Evolutionary conservation across 2,329 filamentous ascomycete species (phyloP).

Genomic region (Diaporthe ampelina): DNA sequence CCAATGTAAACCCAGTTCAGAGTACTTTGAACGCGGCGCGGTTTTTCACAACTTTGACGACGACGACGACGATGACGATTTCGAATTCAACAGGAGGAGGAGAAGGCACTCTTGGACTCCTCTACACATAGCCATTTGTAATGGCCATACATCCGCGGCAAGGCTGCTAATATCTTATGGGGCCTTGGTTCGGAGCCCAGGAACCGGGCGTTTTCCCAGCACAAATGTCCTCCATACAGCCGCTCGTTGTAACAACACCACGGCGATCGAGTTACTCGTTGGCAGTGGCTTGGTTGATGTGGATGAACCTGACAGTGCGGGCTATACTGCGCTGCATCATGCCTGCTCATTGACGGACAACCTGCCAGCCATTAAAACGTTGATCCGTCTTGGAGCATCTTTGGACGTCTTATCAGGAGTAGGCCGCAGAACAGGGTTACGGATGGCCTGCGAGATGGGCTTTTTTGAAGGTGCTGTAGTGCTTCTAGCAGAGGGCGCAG

Average conservation of each 20-base stretch:
- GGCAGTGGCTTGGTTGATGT: not conserved
- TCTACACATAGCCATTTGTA: not conserved
- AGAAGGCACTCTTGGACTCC: not conserved
- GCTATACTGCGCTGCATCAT: not conserved
- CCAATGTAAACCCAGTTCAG: not conserved
- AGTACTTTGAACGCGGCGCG: too few relatives aligned
- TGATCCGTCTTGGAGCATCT: not conserved
- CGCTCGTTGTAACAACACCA: not conserved
- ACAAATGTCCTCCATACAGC: not conserved
- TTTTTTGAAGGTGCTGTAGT: not conserved
- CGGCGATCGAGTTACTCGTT: not conserved
- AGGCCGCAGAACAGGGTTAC: not conserved
- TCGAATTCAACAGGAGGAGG: too few relatives aligned
- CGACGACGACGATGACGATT: too few relatives aligned
- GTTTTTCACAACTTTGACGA: too few relatives aligned
- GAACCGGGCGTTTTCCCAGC: not conserved
- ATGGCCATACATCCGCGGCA: not conserved
- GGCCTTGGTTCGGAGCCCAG: not conserved
- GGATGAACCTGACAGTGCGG: not conserved
- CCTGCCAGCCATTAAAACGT: not conserved
- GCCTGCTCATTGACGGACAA: not conserved
- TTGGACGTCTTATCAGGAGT: not conserved
- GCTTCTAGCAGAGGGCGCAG: not conserved
- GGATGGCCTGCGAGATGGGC: not conserved
- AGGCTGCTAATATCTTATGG: not conserved